Evolutionary conservation across 805 yeast species (phyloP).

Genomic region (Priceomyces medius): DNA sequence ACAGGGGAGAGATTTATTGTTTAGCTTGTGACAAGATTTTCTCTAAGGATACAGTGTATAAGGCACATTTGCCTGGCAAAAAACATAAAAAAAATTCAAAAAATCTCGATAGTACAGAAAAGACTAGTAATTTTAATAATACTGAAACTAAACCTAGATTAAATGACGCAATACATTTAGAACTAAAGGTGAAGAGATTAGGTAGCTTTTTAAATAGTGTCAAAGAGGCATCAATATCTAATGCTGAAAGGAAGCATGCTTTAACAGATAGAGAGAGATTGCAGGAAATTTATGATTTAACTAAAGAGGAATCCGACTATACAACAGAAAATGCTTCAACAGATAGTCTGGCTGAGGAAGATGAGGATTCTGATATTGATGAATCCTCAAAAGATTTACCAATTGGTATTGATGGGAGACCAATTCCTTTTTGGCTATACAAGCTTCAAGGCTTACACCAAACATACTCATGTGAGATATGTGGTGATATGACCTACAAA

Average conservation of each 20-base stretch:
- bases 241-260: constrained; percentile 63
- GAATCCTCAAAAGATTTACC: constrained; percentile 63
- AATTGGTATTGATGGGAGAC: constrained; percentile 83
- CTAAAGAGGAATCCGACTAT: constrained; percentile 38
- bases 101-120: constrained; percentile 4
- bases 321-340: constrained; percentile 34
- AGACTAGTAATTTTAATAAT: not conserved
- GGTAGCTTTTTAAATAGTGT: constrained; percentile 37
- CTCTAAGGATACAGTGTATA: constrained; percentile 61
- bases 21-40: constrained; percentile 61
- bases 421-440: constrained; percentile 92
- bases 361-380: constrained; percentile 28
- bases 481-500: constrained; percentile 69
- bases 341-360: constrained; percentile 22
- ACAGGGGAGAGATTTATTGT: constrained; percentile 51
- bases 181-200: constrained; percentile 39
- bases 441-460: constrained; percentile 83
- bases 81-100: constrained; percentile 60
- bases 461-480: constrained; percentile 77
- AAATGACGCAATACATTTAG: constrained; percentile 38
- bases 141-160: not conserved
- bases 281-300: constrained; percentile 45
- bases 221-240: constrained; percentile 51
- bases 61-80: constrained; percentile 70
- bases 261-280: constrained; percentile 69